A percentile compares a stretch with the other conserved stretches of the same genome.
Conservation (phyloP, 441 rosid species). For the Eruca vesicaria region DNA sequence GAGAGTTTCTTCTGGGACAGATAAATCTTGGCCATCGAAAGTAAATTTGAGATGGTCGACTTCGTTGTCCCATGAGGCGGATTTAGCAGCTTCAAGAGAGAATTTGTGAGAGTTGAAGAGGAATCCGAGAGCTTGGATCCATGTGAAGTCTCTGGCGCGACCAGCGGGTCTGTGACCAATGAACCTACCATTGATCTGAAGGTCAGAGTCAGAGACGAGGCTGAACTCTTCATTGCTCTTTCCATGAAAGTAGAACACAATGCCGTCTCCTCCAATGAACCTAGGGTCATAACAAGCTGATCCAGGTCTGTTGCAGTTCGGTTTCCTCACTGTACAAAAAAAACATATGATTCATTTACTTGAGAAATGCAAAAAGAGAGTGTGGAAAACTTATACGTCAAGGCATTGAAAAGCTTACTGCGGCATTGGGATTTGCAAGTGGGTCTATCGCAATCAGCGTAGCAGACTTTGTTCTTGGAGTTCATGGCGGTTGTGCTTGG, state of each 20-base stretch:
- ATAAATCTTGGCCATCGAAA: conserved; percentile 48
- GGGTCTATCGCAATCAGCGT: conserved; percentile 58
- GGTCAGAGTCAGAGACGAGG: conserved; percentile 47
- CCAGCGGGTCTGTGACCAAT: conserved; percentile 43
- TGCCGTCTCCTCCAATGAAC: conserved; percentile 53
- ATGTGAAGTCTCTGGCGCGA: conserved; percentile 75
- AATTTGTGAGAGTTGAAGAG: conserved; percentile 55
- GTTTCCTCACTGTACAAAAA: conserved; percentile 36
- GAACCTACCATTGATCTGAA: conserved; percentile 55
- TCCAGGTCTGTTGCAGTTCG: conserved; percentile 43
- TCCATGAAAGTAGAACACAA: conserved; percentile 59
- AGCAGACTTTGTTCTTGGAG: conserved; percentile 57
- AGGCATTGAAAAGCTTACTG: conserved; percentile 34
- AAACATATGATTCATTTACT: neutral
- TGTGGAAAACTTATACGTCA: neutral
- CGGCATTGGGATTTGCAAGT: conserved; percentile 55
- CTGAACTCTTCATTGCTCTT: conserved; percentile 45
- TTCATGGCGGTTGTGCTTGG: conserved; percentile 37
- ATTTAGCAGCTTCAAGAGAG: conserved; percentile 60
- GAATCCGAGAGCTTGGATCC: conserved; percentile 84
- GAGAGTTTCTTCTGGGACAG: conserved; percentile 46
- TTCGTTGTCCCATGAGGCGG: conserved; percentile 56
- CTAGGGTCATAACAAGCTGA: conserved; percentile 54
- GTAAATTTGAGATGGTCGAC: conserved; percentile 57
- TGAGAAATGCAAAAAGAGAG: neutral